Conservation (phyloP, 139 green algal species). For the Trebouxia sp. region DNA sequence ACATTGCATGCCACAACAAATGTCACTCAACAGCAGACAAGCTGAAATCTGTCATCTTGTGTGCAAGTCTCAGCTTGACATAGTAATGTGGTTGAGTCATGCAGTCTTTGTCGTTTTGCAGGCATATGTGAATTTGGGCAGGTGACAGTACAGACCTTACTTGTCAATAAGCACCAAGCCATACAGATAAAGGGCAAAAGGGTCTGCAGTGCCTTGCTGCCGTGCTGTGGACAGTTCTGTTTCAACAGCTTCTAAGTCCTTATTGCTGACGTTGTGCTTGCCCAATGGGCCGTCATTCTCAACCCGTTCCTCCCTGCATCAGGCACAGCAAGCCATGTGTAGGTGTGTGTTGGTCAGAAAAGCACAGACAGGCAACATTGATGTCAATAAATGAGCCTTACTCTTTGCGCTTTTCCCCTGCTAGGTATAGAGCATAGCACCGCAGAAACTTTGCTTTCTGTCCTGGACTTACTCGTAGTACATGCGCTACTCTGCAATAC, state of each 20-base stretch:
- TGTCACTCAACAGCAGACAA: no score
- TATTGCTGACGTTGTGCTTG: constrained; percentile 54
- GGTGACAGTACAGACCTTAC: constrained; percentile 3
- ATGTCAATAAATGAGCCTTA: constrained; percentile 22
- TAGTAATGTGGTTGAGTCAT: no score
- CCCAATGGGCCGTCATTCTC: constrained; percentile 58
- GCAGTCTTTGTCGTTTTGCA: no score
- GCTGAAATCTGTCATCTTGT: no score
- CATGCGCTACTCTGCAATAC: constrained; percentile 75
- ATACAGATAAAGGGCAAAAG: constrained; percentile 74
- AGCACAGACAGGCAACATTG: background rate
- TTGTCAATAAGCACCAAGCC: constrained; percentile 76
- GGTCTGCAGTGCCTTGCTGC: constrained; percentile 42
- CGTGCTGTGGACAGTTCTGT: constrained; percentile 31
- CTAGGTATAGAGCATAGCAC: constrained; percentile 79
- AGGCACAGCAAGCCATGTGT: no score
- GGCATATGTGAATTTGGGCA: no score
- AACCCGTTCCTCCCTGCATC: constrained; percentile 75
- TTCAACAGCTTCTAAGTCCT: constrained; percentile 38
- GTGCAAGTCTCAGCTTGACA: no score
- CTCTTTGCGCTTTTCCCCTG: constrained; percentile 87
- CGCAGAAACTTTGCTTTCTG: constrained; percentile 76
- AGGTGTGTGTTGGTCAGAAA: no score
- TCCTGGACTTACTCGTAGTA: constrained; percentile 43
- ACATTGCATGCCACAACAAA: no score